phyloP scores from a whole-genome alignment of 2,329 filamentous ascomycete genomes.

The Teratosphaeriaceae sp. region DNA sequence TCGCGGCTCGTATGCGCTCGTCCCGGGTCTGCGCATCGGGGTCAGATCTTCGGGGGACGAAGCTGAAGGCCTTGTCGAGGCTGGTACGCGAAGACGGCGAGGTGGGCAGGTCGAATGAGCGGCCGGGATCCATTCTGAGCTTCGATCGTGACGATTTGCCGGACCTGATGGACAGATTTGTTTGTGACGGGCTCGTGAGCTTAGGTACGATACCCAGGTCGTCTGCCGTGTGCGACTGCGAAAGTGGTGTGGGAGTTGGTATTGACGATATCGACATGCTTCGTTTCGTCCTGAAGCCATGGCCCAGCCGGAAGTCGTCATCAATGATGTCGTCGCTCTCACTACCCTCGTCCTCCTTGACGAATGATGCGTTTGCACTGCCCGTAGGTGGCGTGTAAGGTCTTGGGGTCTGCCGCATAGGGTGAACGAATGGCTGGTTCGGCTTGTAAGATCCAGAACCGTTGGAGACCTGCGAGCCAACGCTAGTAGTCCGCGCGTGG shows the following conservation, averaged over 20 bases:
- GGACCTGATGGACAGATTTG: slow-evolving; percentile 43
- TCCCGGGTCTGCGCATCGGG: slow-evolving; percentile 49
- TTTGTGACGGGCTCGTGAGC: slow-evolving; percentile 46
- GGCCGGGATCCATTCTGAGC: slow-evolving; percentile 37
- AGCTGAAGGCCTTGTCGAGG: slow-evolving; percentile 49
- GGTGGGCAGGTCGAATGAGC: slow-evolving; percentile 41
- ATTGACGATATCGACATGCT: slow-evolving; percentile 40
- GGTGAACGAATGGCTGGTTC: slow-evolving; percentile 47
- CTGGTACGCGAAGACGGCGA: slow-evolving; percentile 50
- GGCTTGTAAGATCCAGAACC: slow-evolving; percentile 41
- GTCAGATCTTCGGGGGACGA: slow-evolving; percentile 38
- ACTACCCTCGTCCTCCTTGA: slow-evolving; percentile 35
- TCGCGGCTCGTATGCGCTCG: slow-evolving; percentile 49
- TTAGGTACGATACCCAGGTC: slow-evolving; percentile 38
- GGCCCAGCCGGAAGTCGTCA: slow-evolving; percentile 37
- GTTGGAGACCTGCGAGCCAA: slow-evolving; percentile 48
- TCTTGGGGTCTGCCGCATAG: slow-evolving; percentile 50
- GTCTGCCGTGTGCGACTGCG: slow-evolving; percentile 28
- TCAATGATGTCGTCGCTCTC: slow-evolving; percentile 36
- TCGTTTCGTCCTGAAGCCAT: slow-evolving; percentile 31
- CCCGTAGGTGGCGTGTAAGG: slow-evolving; percentile 48
- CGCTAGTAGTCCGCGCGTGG: slow-evolving; percentile 50
- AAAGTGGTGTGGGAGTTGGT: slow-evolving; percentile 23
- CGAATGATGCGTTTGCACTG: slow-evolving; percentile 21
- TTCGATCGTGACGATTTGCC: slow-evolving; percentile 26